Evolutionary conservation across 768 basidiomycete species (phyloP).

Genomic region (Cystofilobasidium bisporidii): DNA sequence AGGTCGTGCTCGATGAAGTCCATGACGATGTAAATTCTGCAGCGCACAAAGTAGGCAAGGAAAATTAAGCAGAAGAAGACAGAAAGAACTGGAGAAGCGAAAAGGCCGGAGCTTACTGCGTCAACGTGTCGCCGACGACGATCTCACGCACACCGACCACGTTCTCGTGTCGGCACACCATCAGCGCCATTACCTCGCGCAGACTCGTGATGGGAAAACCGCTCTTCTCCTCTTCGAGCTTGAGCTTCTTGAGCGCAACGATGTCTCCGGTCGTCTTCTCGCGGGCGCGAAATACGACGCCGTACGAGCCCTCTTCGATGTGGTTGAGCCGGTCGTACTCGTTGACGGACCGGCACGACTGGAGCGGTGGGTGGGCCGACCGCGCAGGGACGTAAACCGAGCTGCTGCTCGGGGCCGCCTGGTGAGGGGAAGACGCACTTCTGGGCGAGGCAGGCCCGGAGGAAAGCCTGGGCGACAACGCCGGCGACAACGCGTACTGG

Average conservation of each 20-base stretch:
- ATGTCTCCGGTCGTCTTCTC: slow-evolving; percentile 93
- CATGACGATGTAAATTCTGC: slow-evolving; percentile 98
- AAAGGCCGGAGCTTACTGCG: slow-evolving; percentile 64
- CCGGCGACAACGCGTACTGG: slow-evolving; percentile 19
- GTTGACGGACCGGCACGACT: slow-evolving; percentile 85
- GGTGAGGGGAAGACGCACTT: background rate
- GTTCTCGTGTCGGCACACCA: slow-evolving; percentile 88
- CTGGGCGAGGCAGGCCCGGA: background rate
- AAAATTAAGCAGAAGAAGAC: too few relatives aligned
- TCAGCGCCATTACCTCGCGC: slow-evolving; percentile 90
- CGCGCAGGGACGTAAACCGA: slow-evolving; percentile 50
- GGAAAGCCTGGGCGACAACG: background rate
- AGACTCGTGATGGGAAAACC: slow-evolving; percentile 96
- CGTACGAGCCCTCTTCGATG: slow-evolving; percentile 97
- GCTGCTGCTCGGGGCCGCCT: slow-evolving; percentile 1
- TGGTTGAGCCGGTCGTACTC: slow-evolving; percentile 89
- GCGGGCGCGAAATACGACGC: slow-evolving; percentile 89
- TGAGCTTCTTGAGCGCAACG: slow-evolving; percentile 93
- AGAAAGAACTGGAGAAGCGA: too few relatives aligned
- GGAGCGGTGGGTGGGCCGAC: slow-evolving; percentile 64
- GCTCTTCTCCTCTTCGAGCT: slow-evolving; percentile 96
- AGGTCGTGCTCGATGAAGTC: slow-evolving; percentile 99
- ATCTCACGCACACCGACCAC: slow-evolving; percentile 96
- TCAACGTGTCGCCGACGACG: slow-evolving; percentile 94
- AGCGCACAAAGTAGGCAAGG: too few relatives aligned